Base-by-base conservation (phyloP, 768 basidiomycete species). In the Gyrodon lividus region DNA sequence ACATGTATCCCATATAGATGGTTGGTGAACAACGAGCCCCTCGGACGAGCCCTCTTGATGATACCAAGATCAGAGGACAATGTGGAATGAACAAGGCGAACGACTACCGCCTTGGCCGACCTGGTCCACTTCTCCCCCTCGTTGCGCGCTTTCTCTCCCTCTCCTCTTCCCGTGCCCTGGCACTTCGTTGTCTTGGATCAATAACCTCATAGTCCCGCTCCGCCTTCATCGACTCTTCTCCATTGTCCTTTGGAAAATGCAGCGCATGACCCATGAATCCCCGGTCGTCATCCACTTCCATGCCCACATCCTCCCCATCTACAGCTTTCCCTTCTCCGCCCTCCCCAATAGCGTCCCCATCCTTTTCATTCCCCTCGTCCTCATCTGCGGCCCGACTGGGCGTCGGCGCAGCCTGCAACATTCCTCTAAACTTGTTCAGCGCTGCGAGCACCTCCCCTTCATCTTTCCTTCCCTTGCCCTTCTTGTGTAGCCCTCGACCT, bases 181-280 rank as follows among this genome's bases (percentile, higher is more conserved):
- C 88, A 39, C 84, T 77, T 49, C 91, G 71, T 43, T 80, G 78
- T 52, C 91, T 72, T 0, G 91, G 90, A 64, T 93, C 91, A 64
- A 93, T 93, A 23, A 93, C 90, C 70, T 93, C 90, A 61, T 92
- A 92, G 51, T 93, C 91, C 47, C 88, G 70, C 65, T 91, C 86
- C 1, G 88, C 91, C 68, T 91, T 91, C 54, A 67, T 66, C 20
- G 76, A 77, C 69, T 92, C 90, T 60, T 89, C 89, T 20, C 75
- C 76, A 57, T 90, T 82, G 41, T 84, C 89, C 69, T 91, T 91
- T 9, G 88, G 83, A 70, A 92, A 91, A 54, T 79, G 77, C 51
- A 93, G 70, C 23, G 78, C 72, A 63, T 93, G 91, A 5, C 69
- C 74, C 70, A 92, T 74, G 69, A 93, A 92, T 9, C 80, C 89